A percentile compares a stretch with the other conserved stretches of the same genome.
phyloP scores from a whole-genome alignment of 768 basidiomycete genomes.

The Filobasidium floriforme region DNA sequence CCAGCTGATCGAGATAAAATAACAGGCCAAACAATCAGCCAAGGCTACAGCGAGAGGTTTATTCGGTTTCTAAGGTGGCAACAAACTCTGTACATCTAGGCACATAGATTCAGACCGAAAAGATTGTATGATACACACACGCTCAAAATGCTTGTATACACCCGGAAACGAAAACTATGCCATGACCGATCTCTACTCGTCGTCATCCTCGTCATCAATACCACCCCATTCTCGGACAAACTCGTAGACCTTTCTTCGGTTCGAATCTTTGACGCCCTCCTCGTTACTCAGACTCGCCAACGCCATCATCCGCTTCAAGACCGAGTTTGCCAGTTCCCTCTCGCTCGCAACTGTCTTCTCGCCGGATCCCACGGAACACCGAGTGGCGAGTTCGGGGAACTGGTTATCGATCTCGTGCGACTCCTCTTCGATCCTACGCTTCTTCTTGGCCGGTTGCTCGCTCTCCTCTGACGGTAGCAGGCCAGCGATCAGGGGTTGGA shows the following conservation, averaged over 20 bases:
- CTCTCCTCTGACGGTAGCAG: slow-evolving; percentile 46
- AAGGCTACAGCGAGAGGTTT: slow-evolving; percentile 37
- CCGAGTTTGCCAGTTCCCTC: slow-evolving; percentile 39
- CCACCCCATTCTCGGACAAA: slow-evolving; percentile 59
- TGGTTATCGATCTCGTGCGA: background rate
- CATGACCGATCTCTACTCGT: slow-evolving; percentile 6
- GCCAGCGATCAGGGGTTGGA: slow-evolving; percentile 61
- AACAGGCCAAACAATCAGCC: slow-evolving; percentile 42
- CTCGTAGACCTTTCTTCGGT: slow-evolving; percentile 72
- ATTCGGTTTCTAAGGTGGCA: slow-evolving; percentile 27
- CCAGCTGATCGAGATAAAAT: background rate
- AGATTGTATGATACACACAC: background rate
- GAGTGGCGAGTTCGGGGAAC: background rate
- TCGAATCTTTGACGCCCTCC: slow-evolving; percentile 65
- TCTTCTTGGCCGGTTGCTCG: slow-evolving; percentile 34
- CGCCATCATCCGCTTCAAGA: slow-evolving; percentile 63
- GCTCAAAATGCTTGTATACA: background rate
- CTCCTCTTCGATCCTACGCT: background rate
- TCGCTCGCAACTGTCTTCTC: slow-evolving; percentile 46
- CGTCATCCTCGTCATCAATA: slow-evolving; percentile 41
- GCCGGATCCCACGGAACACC: background rate
- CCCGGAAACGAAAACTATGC: background rate
- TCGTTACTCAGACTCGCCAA: slow-evolving; percentile 55
- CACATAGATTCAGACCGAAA: background rate
- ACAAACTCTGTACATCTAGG: background rate